Evolutionary conservation across 495 filamentous ascomycete species (phyloP), one percentile per base, ranked within the genome.

Genomic region (Talaromyces borbonicus): DNA sequence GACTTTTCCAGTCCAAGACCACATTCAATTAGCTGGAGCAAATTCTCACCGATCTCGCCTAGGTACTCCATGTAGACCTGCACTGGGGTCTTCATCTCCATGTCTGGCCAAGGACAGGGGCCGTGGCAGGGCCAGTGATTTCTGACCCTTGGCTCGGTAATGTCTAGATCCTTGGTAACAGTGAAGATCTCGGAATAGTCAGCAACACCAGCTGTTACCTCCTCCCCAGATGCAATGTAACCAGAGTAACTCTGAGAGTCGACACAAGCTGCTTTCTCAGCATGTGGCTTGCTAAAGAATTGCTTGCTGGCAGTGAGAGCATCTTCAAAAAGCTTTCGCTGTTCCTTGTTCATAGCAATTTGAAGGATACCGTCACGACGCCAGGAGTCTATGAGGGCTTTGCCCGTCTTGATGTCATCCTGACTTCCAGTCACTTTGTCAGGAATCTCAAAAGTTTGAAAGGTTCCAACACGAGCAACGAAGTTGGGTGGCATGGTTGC

Each of bases 171-270:
- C 43, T 68, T 69, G 23, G 61, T 69, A 39, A 71, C 58, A 33
- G 67, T 71, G 52, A 71, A 69, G 31, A 69, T 65, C 56, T 71
- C 67, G 2, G 67, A 69, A 49, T 69, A 71, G 48, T 71, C 67
- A 30, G 62, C 65, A 23, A 71, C 56, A 9, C 62, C 65, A 45
- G 61, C 60, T n/a, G 67, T 71, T 4, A 71, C 43, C 47, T 71
- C 67, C 49, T 71, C 67, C n/a, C 67, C 67, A 1, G 67, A 71
- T 18, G 65, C 67, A 16, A 71, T 70, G 52, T 71, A 71, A 11
- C 67, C 67, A 1, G 65, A 48, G 44, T 65, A 71, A 49, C 67
- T 69, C 51, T 59, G 58, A 39, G 56, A 52, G 53, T 71, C 67
- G n/a, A 71, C 65, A 43, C 59, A 63, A 15, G 54, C 57, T 1